These are phyloP conservation scores for Penicillium brasilianum DNA, from an alignment of 2,329 filamentous ascomycete species.

Conservation along the genomic window DNA sequence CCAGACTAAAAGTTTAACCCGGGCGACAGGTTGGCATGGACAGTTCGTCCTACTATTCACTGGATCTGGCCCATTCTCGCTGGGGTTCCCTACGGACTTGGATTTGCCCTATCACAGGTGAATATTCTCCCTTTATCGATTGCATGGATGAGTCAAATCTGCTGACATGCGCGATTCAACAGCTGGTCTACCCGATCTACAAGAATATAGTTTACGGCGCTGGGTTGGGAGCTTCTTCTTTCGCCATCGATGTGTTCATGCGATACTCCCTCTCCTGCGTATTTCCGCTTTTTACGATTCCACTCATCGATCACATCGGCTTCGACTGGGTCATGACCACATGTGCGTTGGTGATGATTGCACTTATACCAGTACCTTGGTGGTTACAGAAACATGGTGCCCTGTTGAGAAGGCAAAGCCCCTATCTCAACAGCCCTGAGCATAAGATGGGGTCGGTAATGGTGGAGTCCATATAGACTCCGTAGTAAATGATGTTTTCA, in stretches of 20 bases:
- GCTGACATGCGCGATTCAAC: neutral
- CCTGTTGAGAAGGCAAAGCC: neutral
- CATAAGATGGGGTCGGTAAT: neutral
- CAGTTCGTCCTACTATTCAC: neutral
- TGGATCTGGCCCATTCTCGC: neutral
- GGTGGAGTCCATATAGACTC: neutral
- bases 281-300: slow-evolving; percentile 8
- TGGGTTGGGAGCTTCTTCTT: neutral
- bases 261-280: slow-evolving; percentile 4
- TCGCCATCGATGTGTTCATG: slow-evolving; percentile 8
- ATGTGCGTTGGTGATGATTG: neutral
- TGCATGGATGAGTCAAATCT: neutral
- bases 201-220: neutral
- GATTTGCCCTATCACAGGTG: neutral
- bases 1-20: neutral
- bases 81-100: neutral
- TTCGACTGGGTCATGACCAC: neutral
- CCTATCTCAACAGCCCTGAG: neutral
- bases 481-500: neutral
- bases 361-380: neutral
- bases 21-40: neutral
- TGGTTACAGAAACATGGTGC: neutral
- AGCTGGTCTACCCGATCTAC: neutral
- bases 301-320: neutral
- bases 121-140: neutral